A percentile compares a stretch with the other conserved stretches of the same genome.
Evolutionary conservation across 352 stramenopile genomes (phyloP).

Genomic region (Blastocystis sp.): DNA sequence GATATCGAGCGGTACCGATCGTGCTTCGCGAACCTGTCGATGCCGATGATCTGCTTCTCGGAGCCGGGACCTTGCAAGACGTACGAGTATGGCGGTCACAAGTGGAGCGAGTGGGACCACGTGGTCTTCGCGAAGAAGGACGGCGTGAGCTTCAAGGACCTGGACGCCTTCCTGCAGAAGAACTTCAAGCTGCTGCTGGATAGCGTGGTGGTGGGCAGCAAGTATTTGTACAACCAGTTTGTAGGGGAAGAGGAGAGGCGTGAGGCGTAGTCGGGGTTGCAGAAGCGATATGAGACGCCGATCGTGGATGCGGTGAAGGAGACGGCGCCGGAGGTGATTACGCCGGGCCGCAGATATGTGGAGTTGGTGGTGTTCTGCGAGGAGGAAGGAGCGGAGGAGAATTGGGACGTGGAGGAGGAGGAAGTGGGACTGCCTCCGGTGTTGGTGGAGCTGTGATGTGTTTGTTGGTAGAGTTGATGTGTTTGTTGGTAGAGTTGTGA

Average conservation of each 20-base stretch:
- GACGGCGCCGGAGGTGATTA: not conserved
- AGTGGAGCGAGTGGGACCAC: slow-evolving; percentile 41
- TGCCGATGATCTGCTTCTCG: slow-evolving; percentile 11
- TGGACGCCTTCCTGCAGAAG: slow-evolving; percentile 79
- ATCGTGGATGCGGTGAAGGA: slow-evolving; percentile 25
- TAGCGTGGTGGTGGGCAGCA: slow-evolving; percentile 86
- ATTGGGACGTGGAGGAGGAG: not conserved
- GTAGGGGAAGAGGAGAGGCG: not conserved
- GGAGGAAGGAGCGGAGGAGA: not conserved
- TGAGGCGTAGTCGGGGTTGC: not conserved
- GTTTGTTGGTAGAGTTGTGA: too few relatives aligned
- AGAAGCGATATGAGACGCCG: not conserved
- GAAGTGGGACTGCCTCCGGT: slow-evolving; percentile 1
- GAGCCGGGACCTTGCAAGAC: not conserved
- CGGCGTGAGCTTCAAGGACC: not conserved
- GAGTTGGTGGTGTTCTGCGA: slow-evolving; percentile 27
- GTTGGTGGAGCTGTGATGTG: slow-evolving; percentile 19
- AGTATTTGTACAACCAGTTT: slow-evolving; percentile 65
- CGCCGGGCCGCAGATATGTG: not conserved
- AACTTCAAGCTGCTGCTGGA: slow-evolving; percentile 89
- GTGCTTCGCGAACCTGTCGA: slow-evolving; percentile 44
- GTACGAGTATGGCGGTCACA: not conserved
- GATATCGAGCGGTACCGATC: not conserved
- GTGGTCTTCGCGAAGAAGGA: not conserved
- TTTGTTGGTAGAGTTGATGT: not conserved